These are phyloP conservation scores for Loxodes magnus DNA, from an alignment of 73 alveolate species.

Conservation along the genomic window DNA sequence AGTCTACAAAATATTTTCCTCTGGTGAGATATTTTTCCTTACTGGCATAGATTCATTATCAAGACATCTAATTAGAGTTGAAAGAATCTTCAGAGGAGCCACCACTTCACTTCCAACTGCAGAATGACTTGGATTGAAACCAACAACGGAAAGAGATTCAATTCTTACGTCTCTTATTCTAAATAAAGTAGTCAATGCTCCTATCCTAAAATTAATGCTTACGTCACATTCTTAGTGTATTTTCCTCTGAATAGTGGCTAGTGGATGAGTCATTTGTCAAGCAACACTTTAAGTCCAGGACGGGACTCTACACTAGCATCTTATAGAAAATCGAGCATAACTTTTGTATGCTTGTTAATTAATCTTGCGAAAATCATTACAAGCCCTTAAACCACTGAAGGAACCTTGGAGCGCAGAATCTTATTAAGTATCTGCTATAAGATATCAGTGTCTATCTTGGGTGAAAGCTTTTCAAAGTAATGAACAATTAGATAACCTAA, in stretches of 20 bases:
- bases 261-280: constrained; percentile 94
- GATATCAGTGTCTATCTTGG: constrained; percentile 65
- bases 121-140: constrained; percentile 91
- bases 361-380: constrained; percentile 87
- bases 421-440: constrained; percentile 66
- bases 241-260: constrained; percentile 92
- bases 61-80: constrained; percentile 77
- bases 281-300: constrained; percentile 77
- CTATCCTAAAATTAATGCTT: too few relatives aligned
- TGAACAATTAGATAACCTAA: constrained; percentile 71
- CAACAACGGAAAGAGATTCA: constrained; percentile 82
- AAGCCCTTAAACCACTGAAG: constrained; percentile 86
- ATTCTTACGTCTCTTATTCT: constrained; percentile 68
- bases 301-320: constrained; percentile 82
- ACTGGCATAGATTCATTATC: constrained; percentile 82
- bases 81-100: constrained; percentile 93
- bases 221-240: constrained; percentile 87
- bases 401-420: constrained; percentile 88
- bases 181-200: constrained; percentile 80
- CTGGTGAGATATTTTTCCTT: too few relatives aligned
- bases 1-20: too few relatives aligned
- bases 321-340: constrained; percentile 70
- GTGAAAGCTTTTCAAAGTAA: constrained; percentile 51
- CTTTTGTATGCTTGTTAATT: constrained; percentile 78
- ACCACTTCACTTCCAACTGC: constrained; percentile 79